Percentiles rank a stretch among this genome's conserved stretches.
These are phyloP conservation scores for Styphnolobium japonicum DNA, from an alignment of 306 rosid species.

Conservation along the genomic window DNA sequence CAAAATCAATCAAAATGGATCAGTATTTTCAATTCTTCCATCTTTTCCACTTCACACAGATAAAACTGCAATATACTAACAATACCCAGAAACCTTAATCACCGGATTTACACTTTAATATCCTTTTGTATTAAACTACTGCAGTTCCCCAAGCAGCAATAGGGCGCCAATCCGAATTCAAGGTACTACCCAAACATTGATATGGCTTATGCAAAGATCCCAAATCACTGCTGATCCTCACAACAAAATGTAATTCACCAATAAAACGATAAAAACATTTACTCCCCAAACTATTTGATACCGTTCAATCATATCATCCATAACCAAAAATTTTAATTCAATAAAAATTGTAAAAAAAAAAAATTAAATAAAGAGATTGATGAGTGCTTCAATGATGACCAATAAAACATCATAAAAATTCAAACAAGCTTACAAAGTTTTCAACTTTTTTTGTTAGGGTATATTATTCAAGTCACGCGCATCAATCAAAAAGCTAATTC, in stretches of 20 bases:
- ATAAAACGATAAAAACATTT: neutral
- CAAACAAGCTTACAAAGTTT: neutral
- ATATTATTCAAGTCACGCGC: neutral
- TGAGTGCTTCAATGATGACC: neutral
- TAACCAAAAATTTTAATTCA: neutral
- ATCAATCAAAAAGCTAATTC: constrained; percentile 3
- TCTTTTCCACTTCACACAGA: neutral
- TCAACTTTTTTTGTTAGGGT: neutral
- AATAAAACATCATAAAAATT: neutral
- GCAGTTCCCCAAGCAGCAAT: neutral
- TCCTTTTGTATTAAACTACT: neutral
- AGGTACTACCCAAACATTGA: neutral
- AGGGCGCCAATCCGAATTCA: neutral
- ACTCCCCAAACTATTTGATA: neutral
- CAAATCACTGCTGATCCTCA: constrained; percentile 16
- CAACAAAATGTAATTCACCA: constrained; percentile 16
- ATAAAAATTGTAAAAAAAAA: neutral
- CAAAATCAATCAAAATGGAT: neutral
- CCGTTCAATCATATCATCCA: neutral
- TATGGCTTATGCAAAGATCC: neutral
- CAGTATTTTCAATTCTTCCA: neutral
- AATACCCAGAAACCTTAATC: constrained; percentile 8
- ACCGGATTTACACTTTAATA: neutral
- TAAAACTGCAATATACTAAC: neutral
- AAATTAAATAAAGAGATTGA: neutral